Percentiles rank a stretch among this genome's conserved stretches.
Conservation (phyloP, 1,284 basidiomycete species). For the Earliella scabrosa region DNA sequence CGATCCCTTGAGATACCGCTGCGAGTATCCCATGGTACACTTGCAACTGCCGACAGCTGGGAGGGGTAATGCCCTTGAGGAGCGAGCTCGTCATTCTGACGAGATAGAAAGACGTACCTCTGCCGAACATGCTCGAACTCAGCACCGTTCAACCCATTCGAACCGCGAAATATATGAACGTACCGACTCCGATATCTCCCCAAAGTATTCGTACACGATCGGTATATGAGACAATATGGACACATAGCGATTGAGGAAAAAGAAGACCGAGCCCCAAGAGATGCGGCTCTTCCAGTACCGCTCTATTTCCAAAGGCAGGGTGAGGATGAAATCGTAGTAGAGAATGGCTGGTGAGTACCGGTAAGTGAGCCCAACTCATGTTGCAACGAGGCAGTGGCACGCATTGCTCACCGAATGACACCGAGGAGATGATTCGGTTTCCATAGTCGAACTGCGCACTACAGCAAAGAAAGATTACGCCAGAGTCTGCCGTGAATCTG, state of each 20-base stretch:
- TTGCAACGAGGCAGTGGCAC: no score
- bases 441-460: neutral
- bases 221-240: neutral
- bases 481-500: no score
- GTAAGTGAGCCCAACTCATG: no score
- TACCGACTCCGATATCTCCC: neutral
- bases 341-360: neutral
- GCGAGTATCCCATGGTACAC: conserved; percentile 11
- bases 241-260: conserved; percentile 4
- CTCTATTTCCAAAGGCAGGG: conserved; percentile 31
- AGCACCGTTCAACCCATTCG: neutral
- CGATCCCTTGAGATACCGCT: conserved; percentile 6
- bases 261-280: conserved; percentile 1
- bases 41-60: conserved; percentile 6
- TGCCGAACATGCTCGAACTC: neutral
- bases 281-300: neutral
- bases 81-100: no score
- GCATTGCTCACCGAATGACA: neutral
- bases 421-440: no score
- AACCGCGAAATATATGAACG: neutral
- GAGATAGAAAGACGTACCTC: no score
- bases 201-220: neutral
- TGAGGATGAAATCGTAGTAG: conserved; percentile 22
- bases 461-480: neutral
- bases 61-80: no score